A percentile compares a stretch with the other conserved stretches of the same genome.
Evolutionary conservation across 192 early-diverging fungal species (phyloP).

Genomic region (Cladochytrium replicatum): DNA sequence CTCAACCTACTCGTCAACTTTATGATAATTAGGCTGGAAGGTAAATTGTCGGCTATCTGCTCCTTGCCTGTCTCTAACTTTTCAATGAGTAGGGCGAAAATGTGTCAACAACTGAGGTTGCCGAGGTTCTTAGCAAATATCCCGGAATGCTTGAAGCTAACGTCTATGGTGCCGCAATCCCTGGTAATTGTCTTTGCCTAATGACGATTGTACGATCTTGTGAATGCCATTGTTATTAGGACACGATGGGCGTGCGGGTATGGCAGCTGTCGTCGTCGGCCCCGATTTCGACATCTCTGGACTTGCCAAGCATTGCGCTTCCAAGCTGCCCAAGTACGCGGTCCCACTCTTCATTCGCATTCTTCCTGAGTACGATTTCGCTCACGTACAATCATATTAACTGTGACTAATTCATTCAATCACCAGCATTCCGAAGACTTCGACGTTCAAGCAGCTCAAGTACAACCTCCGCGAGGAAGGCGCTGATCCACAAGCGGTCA

Average conservation of each 20-base stretch:
- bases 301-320: slow-evolving; percentile 20
- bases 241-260: slow-evolving; percentile 56
- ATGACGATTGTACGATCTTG: too few relatives aligned
- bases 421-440: slow-evolving; percentile 14
- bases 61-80: too few relatives aligned
- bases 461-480: slow-evolving; percentile 18
- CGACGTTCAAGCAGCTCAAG: slow-evolving; percentile 26
- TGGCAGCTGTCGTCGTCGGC: slow-evolving; percentile 50
- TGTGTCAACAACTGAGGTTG: slow-evolving; percentile 47
- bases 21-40: too few relatives aligned
- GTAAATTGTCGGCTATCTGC: too few relatives aligned
- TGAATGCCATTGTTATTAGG: too few relatives aligned
- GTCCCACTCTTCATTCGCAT: slow-evolving; percentile 54
- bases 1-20: too few relatives aligned
- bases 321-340: slow-evolving; percentile 49
- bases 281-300: slow-evolving; percentile 31
- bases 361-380: slow-evolving; percentile 26
- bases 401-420: too few relatives aligned
- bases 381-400: too few relatives aligned
- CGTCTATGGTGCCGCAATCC: slow-evolving; percentile 53
- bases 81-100: slow-evolving; percentile 49
- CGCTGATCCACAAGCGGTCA: slow-evolving; percentile 10
- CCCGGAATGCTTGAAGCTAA: slow-evolving; percentile 47
- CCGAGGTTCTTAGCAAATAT: slow-evolving; percentile 36
- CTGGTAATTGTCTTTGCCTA: too few relatives aligned